Evolutionary conservation across 176 grass and related monocot species (phyloP), one percentile per base, ranked within the genome.

Genomic region (Oryza glaberrima): DNA sequence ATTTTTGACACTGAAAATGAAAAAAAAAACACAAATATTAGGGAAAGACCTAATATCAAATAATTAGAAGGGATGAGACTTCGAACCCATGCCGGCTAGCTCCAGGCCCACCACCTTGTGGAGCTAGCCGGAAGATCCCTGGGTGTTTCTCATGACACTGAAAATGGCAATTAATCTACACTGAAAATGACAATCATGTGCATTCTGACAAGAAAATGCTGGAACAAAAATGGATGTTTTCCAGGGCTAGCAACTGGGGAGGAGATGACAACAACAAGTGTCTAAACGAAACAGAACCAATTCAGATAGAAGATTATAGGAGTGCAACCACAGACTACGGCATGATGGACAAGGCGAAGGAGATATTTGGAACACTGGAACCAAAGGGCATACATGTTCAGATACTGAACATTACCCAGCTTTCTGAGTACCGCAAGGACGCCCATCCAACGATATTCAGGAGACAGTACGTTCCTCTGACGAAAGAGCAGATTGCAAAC

Each of bases 341-440:
- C 23, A 70, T 96, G 91, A 86, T 93, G 91, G 77, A 73, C 9
- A 91, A 63, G 15, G 89, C 83, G 0, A 88, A 85, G 64, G 17
- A 28, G 3, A 64, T 79, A 3, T 74, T 96, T 4, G 71, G 25
- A 2, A 67, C 75, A 44, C 5, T 96, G 43, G 68, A 90, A 79
- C 14, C 41, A 1, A 93, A 87, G 25, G 91, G 91, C 6, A 68
- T 96, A 13, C 69, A 79, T 38, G 89, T 97, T 16, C 23, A 97
- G 71, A 84, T 97, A 75, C 76, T 97, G 19, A 93, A 97, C 67
- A 92, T 97, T 63, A 91, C 94, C 1, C 81, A 93, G 44, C 66
- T 96, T 1, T 91, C 94, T 4, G 94, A 92, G 73, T 88, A 92
- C 73, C 80, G 94, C 14, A 94, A 90, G 81, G 94, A 96, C 9